phyloP scores from a whole-genome alignment of 208 protist genomes.

The Plasmodiophora brassicae region DNA sequence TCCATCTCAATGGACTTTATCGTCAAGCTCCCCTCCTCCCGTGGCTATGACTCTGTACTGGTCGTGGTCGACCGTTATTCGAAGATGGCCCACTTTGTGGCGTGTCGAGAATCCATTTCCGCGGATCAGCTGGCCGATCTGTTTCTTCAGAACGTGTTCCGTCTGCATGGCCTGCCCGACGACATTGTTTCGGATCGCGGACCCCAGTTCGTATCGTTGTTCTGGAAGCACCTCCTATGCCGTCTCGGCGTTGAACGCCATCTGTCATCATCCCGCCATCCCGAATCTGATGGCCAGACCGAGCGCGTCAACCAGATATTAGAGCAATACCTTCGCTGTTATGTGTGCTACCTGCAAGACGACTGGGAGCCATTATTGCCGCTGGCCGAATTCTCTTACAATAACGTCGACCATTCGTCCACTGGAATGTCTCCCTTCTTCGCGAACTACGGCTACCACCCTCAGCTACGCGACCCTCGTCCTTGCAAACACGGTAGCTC shows the following conservation, averaged over 20 bases:
- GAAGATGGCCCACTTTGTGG: no score
- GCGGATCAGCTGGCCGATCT: no score
- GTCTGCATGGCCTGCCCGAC: no score
- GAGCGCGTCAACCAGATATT: background rate
- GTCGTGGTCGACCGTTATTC: no score
- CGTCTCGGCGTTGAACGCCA: background rate
- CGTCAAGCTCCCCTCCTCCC: no score
- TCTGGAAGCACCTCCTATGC: background rate
- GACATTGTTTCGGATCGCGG: background rate
- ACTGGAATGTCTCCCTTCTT: background rate
- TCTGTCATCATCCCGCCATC: background rate
- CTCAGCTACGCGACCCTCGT: background rate
- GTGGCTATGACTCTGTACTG: no score
- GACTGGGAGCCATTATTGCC: background rate
- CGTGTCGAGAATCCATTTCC: no score
- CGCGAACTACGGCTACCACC: conserved; percentile 17
- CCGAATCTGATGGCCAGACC: conserved; percentile 6
- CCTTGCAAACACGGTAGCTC: no score
- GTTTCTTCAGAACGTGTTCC: no score
- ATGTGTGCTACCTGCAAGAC: background rate
- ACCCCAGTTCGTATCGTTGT: background rate
- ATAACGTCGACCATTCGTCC: background rate
- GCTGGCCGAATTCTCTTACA: conserved; percentile 17
- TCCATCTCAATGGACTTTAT: no score
- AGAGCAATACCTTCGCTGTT: conserved; percentile 13